Percentiles rank a stretch among this genome's conserved stretches.
phyloP scores from a whole-genome alignment of 2,329 filamentous ascomycete genomes.

The Zymoseptoria brevis region DNA sequence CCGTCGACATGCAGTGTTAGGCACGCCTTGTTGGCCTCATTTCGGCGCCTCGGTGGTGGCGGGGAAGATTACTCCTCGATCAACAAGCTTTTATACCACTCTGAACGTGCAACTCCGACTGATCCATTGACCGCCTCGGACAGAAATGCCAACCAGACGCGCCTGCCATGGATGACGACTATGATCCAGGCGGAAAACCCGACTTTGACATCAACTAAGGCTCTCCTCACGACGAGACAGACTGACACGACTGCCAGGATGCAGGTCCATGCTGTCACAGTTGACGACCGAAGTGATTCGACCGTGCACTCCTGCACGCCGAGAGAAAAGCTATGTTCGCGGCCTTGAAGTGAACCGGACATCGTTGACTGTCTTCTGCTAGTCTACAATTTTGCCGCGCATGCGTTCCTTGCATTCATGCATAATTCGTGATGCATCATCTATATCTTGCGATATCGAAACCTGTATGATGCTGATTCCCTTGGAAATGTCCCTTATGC shows the following conservation, averaged over 20 bases:
- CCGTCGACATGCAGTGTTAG: background rate
- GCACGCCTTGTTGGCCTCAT: no score
- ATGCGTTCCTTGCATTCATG: background rate
- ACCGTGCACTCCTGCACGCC: background rate
- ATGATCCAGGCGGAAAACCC: no score
- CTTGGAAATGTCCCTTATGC: background rate
- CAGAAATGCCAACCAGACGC: no score
- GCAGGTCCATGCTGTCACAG: background rate
- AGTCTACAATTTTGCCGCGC: background rate
- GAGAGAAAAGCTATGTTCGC: background rate
- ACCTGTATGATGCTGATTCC: background rate
- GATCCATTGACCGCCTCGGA: no score
- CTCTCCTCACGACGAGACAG: background rate
- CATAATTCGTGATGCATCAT: background rate
- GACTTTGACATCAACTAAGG: background rate
- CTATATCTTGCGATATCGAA: background rate
- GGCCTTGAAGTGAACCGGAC: background rate
- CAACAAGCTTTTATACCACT: background rate
- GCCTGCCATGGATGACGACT: no score
- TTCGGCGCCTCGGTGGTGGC: background rate
- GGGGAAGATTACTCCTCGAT: background rate
- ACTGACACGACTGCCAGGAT: background rate
- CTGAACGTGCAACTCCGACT: background rate
- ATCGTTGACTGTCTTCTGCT: background rate
- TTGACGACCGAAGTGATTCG: background rate